Evolutionary conservation across 2,329 filamentous ascomycete genomes (phyloP).

Genomic region (Talaromyces pinophilus): DNA sequence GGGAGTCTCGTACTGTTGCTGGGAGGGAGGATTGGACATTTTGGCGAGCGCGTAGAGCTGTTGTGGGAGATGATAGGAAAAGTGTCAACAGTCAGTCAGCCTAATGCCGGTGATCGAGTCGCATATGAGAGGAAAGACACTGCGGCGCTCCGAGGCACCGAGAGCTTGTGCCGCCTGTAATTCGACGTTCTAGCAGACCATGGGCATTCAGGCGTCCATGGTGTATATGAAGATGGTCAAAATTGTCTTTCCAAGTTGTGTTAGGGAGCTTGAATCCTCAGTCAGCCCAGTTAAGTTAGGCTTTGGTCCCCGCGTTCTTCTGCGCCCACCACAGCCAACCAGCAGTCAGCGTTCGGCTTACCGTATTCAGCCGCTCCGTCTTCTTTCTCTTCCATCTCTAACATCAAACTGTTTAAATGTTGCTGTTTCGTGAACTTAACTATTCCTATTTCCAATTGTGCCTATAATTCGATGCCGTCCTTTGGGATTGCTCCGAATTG

Average conservation of each 20-base stretch:
- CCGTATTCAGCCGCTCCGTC: not conserved
- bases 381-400: not conserved
- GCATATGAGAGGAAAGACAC: conserved; percentile 31
- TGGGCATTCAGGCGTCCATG: conserved; percentile 4
- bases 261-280: not conserved
- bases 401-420: too few relatives aligned
- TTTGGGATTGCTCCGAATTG: too few relatives aligned
- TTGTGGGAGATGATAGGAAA: conserved; percentile 37
- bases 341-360: conserved; percentile 12
- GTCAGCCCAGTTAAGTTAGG: not conserved
- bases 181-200: conserved; percentile 44
- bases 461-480: too few relatives aligned
- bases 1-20: conserved; percentile 53
- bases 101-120: conserved; percentile 1
- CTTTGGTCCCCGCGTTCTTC: conserved; percentile 15
- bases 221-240: not conserved
- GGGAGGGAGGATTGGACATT: conserved; percentile 45
- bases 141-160: conserved; percentile 48
- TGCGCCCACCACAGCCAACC: conserved; percentile 11
- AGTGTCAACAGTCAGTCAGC: conserved; percentile 1
- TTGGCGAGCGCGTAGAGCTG: conserved; percentile 38
- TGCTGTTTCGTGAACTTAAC: too few relatives aligned
- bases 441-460: too few relatives aligned
- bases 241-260: not conserved
- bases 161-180: conserved; percentile 50